Conservation (phyloP, 768 basidiomycete genomes). For the Pisolithus albus region DNA sequence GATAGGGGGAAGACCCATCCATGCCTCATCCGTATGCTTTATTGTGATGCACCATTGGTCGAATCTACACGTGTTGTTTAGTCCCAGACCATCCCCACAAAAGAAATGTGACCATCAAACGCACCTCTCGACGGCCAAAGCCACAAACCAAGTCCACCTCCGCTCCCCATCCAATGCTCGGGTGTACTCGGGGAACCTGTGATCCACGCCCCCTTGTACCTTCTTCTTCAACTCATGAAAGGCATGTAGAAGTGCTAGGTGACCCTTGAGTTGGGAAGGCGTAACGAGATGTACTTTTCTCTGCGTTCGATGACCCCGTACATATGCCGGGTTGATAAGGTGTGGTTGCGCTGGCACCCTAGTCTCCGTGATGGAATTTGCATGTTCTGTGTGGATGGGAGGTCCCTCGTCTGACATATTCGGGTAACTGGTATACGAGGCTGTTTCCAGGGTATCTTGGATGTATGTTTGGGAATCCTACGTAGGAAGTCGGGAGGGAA, state of each 20-base stretch:
- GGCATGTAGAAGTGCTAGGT: slow-evolving; percentile 23
- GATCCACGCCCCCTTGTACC: slow-evolving; percentile 14
- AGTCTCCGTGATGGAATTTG: too few species aligned
- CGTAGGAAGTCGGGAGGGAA: too few species aligned
- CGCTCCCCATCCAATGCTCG: slow-evolving; percentile 16
- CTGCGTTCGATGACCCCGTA: neutral
- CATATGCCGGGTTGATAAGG: neutral
- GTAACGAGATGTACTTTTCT: slow-evolving; percentile 11
- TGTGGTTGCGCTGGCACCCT: too few species aligned
- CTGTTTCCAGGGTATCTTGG: too few species aligned
- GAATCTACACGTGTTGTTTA: slow-evolving; percentile 19
- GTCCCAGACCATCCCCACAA: neutral
- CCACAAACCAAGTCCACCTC: slow-evolving; percentile 36
- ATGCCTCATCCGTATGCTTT: neutral
- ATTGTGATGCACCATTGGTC: slow-evolving; percentile 26
- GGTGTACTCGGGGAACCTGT: slow-evolving; percentile 8
- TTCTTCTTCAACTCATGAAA: slow-evolving; percentile 19
- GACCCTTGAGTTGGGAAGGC: slow-evolving; percentile 23
- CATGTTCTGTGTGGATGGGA: too few species aligned
- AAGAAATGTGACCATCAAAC: neutral
- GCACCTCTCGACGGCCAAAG: slow-evolving; percentile 32
- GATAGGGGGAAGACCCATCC: slow-evolving; percentile 25
- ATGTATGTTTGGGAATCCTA: too few species aligned
- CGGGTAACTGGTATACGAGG: too few species aligned
- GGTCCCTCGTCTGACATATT: too few species aligned